Base-by-base conservation (phyloP, 257 asterid species). In the Capsicum pubescens region DNA sequence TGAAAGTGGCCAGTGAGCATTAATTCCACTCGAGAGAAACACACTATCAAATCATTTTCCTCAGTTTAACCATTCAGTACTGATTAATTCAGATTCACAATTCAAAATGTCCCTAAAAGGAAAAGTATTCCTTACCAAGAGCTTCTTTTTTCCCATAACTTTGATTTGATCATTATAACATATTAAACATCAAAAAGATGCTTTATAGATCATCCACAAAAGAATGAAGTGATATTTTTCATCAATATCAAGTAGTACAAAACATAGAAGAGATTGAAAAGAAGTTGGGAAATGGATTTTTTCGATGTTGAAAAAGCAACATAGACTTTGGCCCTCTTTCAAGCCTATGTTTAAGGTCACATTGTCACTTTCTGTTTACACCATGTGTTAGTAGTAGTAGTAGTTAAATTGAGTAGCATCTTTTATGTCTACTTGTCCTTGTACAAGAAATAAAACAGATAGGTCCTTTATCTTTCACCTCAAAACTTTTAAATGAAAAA, bases 281-380 rank as follows among this genome's bases (percentile, higher is more conserved):
- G 64, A 76, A 54, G 48, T 76, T 26, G 63, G 81, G 64, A 52
- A 13, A 76, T 54, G 81, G 46, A 54, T 4, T 76, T 54, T 52
- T 26, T 76, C 19, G 21, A 76, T 13, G 14, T 32, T 74, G 21
- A 7, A 50, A 19, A 76, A 3, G 8, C 9, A 76, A 52, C 8
- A 60, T 21, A 52, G 81, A 76, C 5, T 76, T 26, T 14, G 64
- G 48, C 64, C 81, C 79, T 46, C 48, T 76, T 11, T 76, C 14
- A 9, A 21, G 6, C 32, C 81, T 76, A 76, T 74, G 6, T 50
- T 50, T 74, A 35, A 74, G 39, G 46, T 19, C 56, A 70, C 79
- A 70, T 39, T 70, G 79, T 70, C 81, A 76, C 48, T 26, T 76
- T 26, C 50, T 76, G 64, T 76, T 26, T 76, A 5, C 64, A 36